A percentile compares a stretch with the other conserved stretches of the same genome.
Conservation (phyloP, 768 basidiomycete genomes). For the Guyanaporus albipodus region DNA sequence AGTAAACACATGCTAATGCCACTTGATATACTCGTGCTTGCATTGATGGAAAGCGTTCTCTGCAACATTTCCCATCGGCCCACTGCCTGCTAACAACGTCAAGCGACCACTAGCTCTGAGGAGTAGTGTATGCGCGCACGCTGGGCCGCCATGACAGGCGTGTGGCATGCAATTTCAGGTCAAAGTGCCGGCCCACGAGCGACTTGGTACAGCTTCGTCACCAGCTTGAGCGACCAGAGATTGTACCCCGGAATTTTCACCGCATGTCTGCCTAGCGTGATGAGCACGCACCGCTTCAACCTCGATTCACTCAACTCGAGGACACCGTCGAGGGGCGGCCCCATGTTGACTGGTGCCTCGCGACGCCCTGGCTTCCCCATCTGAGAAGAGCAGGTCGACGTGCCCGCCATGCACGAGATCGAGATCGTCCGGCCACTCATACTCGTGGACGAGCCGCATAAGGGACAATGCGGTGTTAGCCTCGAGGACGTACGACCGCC, state of each 20-base stretch:
- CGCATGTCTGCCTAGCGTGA: constrained; percentile 28
- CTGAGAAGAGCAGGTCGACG: constrained; percentile 45
- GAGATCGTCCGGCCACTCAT: constrained; percentile 44
- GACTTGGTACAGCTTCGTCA: constrained; percentile 54
- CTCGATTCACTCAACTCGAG: constrained; percentile 45
- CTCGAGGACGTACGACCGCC: constrained; percentile 53
- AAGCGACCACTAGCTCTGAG: no score
- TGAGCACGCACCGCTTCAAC: constrained; percentile 41
- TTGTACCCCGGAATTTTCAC: constrained; percentile 55
- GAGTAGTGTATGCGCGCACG: no score
- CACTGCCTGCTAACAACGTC: no score
- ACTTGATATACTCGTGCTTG: no score
- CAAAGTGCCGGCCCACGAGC: constrained; percentile 27
- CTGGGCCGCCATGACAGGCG: constrained; percentile 55
- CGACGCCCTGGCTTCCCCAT: constrained; percentile 38
- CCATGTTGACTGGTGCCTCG: constrained; percentile 49
- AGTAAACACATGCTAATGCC: no score
- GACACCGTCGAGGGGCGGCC: constrained; percentile 42
- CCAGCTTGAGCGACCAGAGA: constrained; percentile 80
- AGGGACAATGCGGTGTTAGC: constrained; percentile 48
- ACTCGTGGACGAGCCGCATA: constrained; percentile 42
- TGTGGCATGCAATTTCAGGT: constrained; percentile 65
- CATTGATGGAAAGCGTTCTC: no score
- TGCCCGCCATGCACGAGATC: constrained; percentile 62
- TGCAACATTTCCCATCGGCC: no score